These are phyloP conservation scores for Colletotrichum incanum DNA, from an alignment of 2,329 filamentous ascomycete species.

Conservation along the genomic window DNA sequence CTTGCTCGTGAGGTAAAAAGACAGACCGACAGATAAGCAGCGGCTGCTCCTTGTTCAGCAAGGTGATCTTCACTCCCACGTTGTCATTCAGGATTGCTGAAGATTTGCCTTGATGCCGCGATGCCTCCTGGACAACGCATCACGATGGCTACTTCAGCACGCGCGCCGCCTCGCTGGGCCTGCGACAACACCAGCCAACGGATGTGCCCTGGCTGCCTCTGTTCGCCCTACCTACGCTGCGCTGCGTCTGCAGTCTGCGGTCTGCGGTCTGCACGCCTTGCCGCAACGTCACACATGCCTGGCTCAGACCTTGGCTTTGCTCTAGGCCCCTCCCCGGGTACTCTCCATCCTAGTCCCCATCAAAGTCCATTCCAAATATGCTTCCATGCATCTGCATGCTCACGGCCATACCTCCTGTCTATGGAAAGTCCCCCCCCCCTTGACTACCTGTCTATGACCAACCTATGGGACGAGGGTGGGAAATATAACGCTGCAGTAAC, in stretches of 20 bases:
- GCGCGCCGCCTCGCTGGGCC: neutral
- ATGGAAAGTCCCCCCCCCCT: neutral
- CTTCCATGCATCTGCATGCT: conserved; percentile 14
- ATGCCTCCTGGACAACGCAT: conserved; percentile 19
- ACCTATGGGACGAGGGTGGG: conserved; percentile 1
- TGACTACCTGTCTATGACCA: neutral
- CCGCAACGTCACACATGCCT: conserved; percentile 18
- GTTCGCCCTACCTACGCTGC: conserved; percentile 10
- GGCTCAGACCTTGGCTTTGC: conserved; percentile 1
- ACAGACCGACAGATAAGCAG: neutral
- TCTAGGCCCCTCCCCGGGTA: neutral
- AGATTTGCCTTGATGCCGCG: conserved; percentile 9
- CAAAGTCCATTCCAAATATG: conserved; percentile 15
- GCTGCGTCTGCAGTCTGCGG: conserved; percentile 1
- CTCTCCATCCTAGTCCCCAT: neutral
- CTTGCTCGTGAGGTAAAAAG: neutral
- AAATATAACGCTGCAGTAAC: neutral
- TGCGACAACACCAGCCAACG: neutral
- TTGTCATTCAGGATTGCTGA: conserved; percentile 6
- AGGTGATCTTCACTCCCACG: conserved; percentile 3
- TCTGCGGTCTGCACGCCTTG: conserved; percentile 19
- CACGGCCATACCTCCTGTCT: neutral
- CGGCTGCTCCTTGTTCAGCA: neutral
- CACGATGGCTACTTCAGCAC: neutral
- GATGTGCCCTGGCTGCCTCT: neutral